Evolutionary conservation across 192 early-diverging fungal genomes (phyloP).

Genomic region (Coemansia sp.): DNA sequence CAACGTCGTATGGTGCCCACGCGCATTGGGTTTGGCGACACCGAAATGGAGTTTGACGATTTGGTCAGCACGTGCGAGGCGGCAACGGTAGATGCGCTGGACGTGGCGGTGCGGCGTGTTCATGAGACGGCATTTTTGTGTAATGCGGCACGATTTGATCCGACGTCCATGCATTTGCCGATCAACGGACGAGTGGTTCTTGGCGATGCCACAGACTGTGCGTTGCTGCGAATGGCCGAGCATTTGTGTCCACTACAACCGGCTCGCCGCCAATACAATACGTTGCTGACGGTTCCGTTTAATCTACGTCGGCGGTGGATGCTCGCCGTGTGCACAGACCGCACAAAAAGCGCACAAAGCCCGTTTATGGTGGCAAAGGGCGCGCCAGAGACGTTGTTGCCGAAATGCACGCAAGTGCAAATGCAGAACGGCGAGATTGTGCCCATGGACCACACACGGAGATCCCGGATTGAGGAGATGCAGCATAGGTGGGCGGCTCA

Average conservation of each 20-base stretch:
- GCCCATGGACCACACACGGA: slow-evolving; percentile 39
- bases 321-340: slow-evolving; percentile 29
- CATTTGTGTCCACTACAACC: slow-evolving; percentile 17
- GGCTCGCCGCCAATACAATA: slow-evolving; percentile 6
- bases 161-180: slow-evolving; percentile 47
- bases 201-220: slow-evolving; percentile 88
- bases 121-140: slow-evolving; percentile 61
- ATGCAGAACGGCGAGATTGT: slow-evolving; percentile 37
- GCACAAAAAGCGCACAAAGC: slow-evolving; percentile 12
- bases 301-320: slow-evolving; percentile 76
- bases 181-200: slow-evolving; percentile 58
- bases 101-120: slow-evolving; percentile 18
- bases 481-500: slow-evolving; percentile 58
- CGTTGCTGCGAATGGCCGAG: slow-evolving; percentile 70
- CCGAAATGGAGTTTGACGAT: background rate
- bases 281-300: slow-evolving; percentile 63
- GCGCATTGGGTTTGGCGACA: slow-evolving; percentile 16
- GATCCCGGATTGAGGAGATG: slow-evolving; percentile 26
- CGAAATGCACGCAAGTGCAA: slow-evolving; percentile 49
- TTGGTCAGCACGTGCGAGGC: background rate
- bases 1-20: slow-evolving; percentile 70
- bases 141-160: slow-evolving; percentile 68
- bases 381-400: slow-evolving; percentile 74
- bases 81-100: slow-evolving; percentile 8
- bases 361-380: slow-evolving; percentile 70